These are phyloP conservation scores for Botrytis hyacinthi DNA, from an alignment of 2,329 filamentous ascomycete species.

Conservation along the genomic window DNA sequence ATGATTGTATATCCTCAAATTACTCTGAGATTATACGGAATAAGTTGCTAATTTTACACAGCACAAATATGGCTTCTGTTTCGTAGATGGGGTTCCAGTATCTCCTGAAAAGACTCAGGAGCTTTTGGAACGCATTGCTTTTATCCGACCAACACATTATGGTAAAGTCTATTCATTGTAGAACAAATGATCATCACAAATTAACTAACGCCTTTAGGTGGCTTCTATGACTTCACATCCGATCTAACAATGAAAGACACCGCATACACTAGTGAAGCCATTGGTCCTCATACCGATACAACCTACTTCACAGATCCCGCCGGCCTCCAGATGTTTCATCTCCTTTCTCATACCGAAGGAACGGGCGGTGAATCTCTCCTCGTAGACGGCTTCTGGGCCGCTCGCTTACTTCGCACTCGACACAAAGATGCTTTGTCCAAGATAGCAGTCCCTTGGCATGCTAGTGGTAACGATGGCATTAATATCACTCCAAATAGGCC, in stretches of 20 bases:
- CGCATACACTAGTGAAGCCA: slow-evolving; percentile 73
- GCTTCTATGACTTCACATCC: slow-evolving; percentile 83
- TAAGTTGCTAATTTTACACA: slow-evolving; percentile 40
- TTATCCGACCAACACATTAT: slow-evolving; percentile 89
- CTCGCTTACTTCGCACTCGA: slow-evolving; percentile 51
- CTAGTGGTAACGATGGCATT: slow-evolving; percentile 82
- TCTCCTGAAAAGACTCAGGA: slow-evolving; percentile 68
- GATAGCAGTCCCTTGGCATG: slow-evolving; percentile 69
- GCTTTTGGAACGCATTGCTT: slow-evolving; percentile 78
- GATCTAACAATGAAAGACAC: slow-evolving; percentile 86
- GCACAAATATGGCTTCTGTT: slow-evolving; percentile 72
- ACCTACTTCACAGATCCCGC: slow-evolving; percentile 95
- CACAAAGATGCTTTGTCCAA: slow-evolving; percentile 58
- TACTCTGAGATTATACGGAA: not conserved
- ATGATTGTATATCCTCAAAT: slow-evolving; percentile 53
- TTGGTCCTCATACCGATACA: slow-evolving; percentile 87
- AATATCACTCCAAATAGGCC: slow-evolving; percentile 69
- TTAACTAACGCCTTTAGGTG: slow-evolving; percentile 44
- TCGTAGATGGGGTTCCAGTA: slow-evolving; percentile 68
- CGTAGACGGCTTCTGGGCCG: slow-evolving; percentile 81
- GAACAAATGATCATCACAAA: not conserved
- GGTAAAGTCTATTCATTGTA: slow-evolving; percentile 47
- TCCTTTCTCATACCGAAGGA: slow-evolving; percentile 73
- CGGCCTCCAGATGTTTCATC: slow-evolving; percentile 88
- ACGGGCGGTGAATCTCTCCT: slow-evolving; percentile 75